Evolutionary conservation across 116 monocot species (phyloP), one percentile per base, ranked within the genome.

Genomic region (Cymodocea nodosa): DNA sequence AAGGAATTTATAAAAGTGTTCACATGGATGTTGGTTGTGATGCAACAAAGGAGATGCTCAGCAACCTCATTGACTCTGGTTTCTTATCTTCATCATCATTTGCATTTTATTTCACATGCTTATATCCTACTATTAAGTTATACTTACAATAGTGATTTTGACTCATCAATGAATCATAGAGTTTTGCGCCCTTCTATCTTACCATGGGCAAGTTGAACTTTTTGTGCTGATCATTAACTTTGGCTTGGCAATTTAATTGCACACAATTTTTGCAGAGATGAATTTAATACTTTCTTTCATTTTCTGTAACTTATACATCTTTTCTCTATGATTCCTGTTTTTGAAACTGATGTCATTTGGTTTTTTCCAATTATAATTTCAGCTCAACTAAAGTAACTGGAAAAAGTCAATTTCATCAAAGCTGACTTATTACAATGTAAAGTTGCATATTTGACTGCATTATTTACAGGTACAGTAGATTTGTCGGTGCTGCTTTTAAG

Each of bases 41-140:
- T 59, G 59, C 62, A 54, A 71, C 85, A 70, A 66, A 69, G 15
- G 14, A 80, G 50, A 74, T 65, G 63, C 83, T 95, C 52, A 66
- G 70, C 51, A 68, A 62, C 66, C 83, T 81, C 60, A 85, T 95
- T 60, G 87, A 95, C 72, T 79, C 90, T 76, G 95, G 95, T 94
- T 72, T 24, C 18, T 66, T 39, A 56, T 56, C 56, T 56, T 56
- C 19, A 18, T 23, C 23, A 23, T 56, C 56, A 56, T 56, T 56
- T 56, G 56, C 19, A 20, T 56, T 44, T 44, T 44, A 44, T 3
- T 44, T 44, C 11, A 30, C 11, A 44, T 11, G 11, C 11, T 17
- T 53, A 53, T 19, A 53, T 53, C 53, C 15, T 53, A 9, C 3
- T 30, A 30, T 30, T 30, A 1, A 30, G 30, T 30, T 30, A 30